A percentile compares a stretch with the other conserved stretches of the same genome.
phyloP scores from a whole-genome alignment of 2,329 filamentous ascomycete genomes.

The Acarospora socialis region DNA sequence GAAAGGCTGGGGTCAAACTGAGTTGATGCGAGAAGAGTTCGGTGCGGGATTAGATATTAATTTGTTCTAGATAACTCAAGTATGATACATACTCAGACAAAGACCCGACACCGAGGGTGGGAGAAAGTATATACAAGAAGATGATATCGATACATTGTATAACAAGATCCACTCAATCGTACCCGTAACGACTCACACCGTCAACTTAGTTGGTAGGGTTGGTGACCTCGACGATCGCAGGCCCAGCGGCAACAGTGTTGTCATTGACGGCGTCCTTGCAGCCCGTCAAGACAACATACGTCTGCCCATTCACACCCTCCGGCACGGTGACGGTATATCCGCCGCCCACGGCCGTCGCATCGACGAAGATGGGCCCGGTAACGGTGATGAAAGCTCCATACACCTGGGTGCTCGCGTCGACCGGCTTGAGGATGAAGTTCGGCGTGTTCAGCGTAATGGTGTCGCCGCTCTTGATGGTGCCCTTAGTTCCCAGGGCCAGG shows the following conservation, averaged over 20 bases:
- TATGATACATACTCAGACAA: too few relatives aligned
- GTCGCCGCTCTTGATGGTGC: slow-evolving; percentile 9
- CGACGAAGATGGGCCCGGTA: slow-evolving; percentile 22
- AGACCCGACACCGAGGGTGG: too few relatives aligned
- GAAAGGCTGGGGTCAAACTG: too few relatives aligned
- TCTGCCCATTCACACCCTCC: slow-evolving; percentile 22
- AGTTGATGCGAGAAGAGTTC: too few relatives aligned
- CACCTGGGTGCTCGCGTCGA: slow-evolving; percentile 14
- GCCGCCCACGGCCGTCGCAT: slow-evolving; percentile 11
- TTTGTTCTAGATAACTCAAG: too few relatives aligned
- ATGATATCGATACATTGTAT: too few relatives aligned
- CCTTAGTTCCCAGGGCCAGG: slow-evolving; percentile 22
- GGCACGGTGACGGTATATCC: slow-evolving; percentile 13
- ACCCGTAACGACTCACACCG: too few relatives aligned
- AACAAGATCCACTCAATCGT: too few relatives aligned
- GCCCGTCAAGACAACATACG: slow-evolving; percentile 27
- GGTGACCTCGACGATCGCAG: slow-evolving; percentile 23
- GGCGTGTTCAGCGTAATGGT: slow-evolving; percentile 15
- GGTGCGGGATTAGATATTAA: too few relatives aligned
- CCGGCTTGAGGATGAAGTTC: slow-evolving; percentile 14
- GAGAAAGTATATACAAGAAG: too few relatives aligned
- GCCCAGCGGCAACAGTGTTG: slow-evolving; percentile 26
- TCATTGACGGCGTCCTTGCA: slow-evolving; percentile 25
- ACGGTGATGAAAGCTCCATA: slow-evolving; percentile 27
- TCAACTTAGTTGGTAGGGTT: too few relatives aligned